A percentile compares a stretch with the other conserved stretches of the same genome.
Evolutionary conservation across 257 asterid genomes (phyloP).

Genomic region (Thymus quinquecostatus): DNA sequence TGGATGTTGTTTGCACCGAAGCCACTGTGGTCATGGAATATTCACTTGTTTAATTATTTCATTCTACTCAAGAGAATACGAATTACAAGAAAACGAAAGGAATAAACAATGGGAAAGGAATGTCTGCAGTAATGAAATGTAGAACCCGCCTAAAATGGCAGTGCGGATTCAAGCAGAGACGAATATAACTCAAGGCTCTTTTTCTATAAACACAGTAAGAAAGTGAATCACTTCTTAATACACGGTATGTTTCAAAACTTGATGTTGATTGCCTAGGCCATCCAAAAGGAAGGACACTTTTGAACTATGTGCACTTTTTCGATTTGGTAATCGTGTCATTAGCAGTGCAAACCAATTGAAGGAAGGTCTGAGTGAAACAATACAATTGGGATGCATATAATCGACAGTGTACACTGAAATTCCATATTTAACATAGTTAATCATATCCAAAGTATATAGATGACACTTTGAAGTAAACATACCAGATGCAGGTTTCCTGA

Average conservation of each 20-base stretch:
- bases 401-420: no score
- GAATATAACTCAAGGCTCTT: background rate
- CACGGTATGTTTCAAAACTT: background rate
- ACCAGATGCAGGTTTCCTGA: constrained; percentile 67
- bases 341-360: background rate
- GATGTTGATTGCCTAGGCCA: background rate
- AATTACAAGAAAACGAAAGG: background rate
- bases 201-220: background rate
- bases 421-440: no score
- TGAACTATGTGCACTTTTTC: background rate
- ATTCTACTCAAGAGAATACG: constrained; percentile 3
- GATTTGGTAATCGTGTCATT: background rate
- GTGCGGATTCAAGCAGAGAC: background rate
- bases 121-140: constrained; percentile 1
- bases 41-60: constrained; percentile 18
- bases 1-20: constrained; percentile 50
- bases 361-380: background rate
- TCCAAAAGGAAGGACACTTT: background rate
- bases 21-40: constrained; percentile 42
- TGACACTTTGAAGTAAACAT: constrained; percentile 12
- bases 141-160: background rate
- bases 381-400: no score
- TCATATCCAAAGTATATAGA: background rate
- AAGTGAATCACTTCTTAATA: background rate
- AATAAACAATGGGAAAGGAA: constrained; percentile 11